Base-by-base conservation (phyloP, 2,329 filamentous ascomycete species). In the Xylariaceae sp. region DNA sequence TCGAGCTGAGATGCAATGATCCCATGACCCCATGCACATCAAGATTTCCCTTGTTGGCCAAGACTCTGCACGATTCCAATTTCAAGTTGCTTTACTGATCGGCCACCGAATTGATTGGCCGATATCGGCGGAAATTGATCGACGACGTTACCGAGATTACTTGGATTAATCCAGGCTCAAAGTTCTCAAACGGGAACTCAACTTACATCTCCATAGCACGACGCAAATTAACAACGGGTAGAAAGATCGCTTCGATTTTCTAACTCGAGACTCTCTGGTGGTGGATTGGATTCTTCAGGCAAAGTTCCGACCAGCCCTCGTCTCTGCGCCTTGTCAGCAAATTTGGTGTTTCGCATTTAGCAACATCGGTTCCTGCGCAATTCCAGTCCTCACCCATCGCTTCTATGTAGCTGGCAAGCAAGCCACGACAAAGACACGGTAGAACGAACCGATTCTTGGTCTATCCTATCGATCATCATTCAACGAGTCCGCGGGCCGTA, bases 401-500 rank as follows among this genome's bases (percentile, higher is more conserved):
- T 27, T 27, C 22, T 27, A 27, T 27, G 22, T 7, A 27, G 22
- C 22, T 27, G 7, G 22, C 22, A 27, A 27, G 4, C 22, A 27
- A 27, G 22, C 22, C 22, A 27, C 22, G 4, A 27, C 22, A 27
- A 27, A 27, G 22, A 31, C 5, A 33, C 11, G 18, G 10, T 3
- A 11, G 14, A 14, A 36, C 55, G 19, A 49, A 65, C 66, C n/a
- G n/a, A n/a, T n/a, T n/a, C 62, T 58, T 68, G 66, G 15, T 66
- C 62, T 10, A 59, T 58, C 11, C 65, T 58, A 12, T 66, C 58
- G 11, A 66, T 58, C 66, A 69, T 67, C 1, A 61, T 52, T 45
- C 53, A 50, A 11, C 55, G 55, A 15, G 70, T 72, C 42, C 62
- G 58, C 1, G 71, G 70, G 1, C 69, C 71, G 48, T 70, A 73